Percentiles rank a stretch among this genome's conserved stretches.
These are phyloP conservation scores for Cantharellus cinnabarinus DNA, from an alignment of 768 basidiomycete genomes.

Conservation along the genomic window DNA sequence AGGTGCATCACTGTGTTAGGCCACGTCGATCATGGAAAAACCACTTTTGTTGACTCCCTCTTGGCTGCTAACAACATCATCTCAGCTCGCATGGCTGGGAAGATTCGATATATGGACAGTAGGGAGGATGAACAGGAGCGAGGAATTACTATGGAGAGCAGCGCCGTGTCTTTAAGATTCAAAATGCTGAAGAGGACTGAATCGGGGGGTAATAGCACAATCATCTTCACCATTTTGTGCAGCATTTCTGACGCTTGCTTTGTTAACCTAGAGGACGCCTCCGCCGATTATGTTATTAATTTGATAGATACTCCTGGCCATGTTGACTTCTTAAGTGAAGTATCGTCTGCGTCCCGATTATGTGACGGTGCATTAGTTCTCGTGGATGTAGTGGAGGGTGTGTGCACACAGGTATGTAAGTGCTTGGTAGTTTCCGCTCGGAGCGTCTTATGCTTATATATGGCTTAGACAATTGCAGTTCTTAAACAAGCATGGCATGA, in stretches of 20 bases:
- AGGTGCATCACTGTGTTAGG: constrained; percentile 53
- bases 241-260: not conserved
- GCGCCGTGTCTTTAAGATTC: constrained; percentile 79
- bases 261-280: constrained; percentile 24
- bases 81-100: constrained; percentile 83
- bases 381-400: constrained; percentile 94
- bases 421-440: not conserved
- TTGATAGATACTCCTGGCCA: constrained; percentile 98
- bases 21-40: constrained; percentile 93
- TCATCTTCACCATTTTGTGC: not conserved
- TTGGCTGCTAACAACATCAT: constrained; percentile 97
- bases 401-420: constrained; percentile 78
- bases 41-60: constrained; percentile 83
- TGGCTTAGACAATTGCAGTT: constrained; percentile 70
- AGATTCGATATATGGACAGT: constrained; percentile 86
- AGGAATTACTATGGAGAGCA: constrained; percentile 98
- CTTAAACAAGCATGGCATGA: constrained; percentile 90
- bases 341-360: constrained; percentile 79
- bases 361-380: constrained; percentile 92
- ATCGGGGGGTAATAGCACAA: constrained; percentile 29
- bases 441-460: not conserved
- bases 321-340: constrained; percentile 95
- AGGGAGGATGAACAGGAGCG: constrained; percentile 94
- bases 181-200: constrained; percentile 42
- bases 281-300: constrained; percentile 67